Evolutionary conservation across 2,329 filamentous ascomycete species (phyloP).

Genomic region (Aspergillus bombycis): DNA sequence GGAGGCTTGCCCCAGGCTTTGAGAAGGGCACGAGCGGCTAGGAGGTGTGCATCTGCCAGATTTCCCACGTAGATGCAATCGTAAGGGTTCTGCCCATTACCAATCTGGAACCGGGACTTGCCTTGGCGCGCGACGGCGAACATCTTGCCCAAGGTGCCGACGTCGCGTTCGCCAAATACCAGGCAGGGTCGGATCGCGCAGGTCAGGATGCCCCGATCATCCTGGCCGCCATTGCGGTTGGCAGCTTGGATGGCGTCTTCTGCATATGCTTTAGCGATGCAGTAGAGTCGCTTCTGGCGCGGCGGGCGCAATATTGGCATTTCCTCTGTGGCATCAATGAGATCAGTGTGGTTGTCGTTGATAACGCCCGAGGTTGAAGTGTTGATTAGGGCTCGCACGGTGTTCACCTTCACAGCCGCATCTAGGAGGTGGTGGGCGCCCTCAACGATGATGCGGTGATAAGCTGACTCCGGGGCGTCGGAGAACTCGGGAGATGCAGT

Average conservation of each 20-base stretch:
- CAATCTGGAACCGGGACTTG: slow-evolving; percentile 9
- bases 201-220: slow-evolving; percentile 2
- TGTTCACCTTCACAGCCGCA: background rate
- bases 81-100: slow-evolving; percentile 7
- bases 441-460: slow-evolving; percentile 1
- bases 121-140: slow-evolving; percentile 6
- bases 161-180: slow-evolving; percentile 8
- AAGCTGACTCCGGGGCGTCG: slow-evolving; percentile 2
- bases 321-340: slow-evolving; percentile 6
- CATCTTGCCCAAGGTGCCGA: slow-evolving; percentile 8
- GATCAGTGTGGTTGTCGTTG: slow-evolving; percentile 12
- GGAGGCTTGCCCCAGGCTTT: slow-evolving; percentile 1
- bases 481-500: slow-evolving; percentile 15
- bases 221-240: slow-evolving; percentile 3
- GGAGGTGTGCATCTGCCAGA: slow-evolving; percentile 7
- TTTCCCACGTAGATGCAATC: slow-evolving; percentile 12
- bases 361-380: slow-evolving; percentile 11
- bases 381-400: slow-evolving; percentile 10
- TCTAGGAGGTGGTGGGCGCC: slow-evolving; percentile 7
- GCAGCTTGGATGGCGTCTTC: slow-evolving; percentile 11
- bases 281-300: slow-evolving; percentile 8
- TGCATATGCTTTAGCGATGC: slow-evolving; percentile 11
- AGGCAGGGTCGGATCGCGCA: slow-evolving; percentile 3
- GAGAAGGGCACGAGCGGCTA: slow-evolving; percentile 4
- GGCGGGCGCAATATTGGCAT: slow-evolving; percentile 7